Percentiles rank a stretch among this genome's conserved stretches.
phyloP scores from a whole-genome alignment of 148 eudicot species.

The Vaccinium myrtillus region DNA sequence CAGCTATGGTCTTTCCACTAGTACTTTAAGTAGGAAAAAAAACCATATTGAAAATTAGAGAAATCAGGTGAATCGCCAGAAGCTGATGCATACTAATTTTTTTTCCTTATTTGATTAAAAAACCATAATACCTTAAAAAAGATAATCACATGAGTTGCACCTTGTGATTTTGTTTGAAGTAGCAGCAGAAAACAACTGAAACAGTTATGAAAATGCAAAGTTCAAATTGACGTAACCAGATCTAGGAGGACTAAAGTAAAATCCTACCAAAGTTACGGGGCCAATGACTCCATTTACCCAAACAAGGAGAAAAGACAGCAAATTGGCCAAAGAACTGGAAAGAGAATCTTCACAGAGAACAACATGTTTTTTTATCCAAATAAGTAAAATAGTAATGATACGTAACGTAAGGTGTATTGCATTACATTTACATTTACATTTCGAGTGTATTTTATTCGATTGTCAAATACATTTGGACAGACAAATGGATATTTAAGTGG shows the following conservation, averaged over 20 bases:
- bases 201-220: not conserved
- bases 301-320: not conserved
- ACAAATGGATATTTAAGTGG: not conserved
- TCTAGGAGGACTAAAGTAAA: not conserved
- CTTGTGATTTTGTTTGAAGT: not conserved
- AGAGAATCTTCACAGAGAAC: constrained; percentile 17
- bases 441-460: not conserved
- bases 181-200: not conserved
- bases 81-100: not conserved
- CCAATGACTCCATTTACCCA: not conserved
- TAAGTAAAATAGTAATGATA: not conserved
- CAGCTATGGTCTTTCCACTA: not conserved
- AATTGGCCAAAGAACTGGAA: not conserved
- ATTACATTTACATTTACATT: not conserved
- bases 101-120: not conserved
- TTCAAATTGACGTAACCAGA: not conserved
- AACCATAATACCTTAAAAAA: not conserved
- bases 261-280: not conserved
- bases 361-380: not conserved
- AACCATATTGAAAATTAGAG: not conserved
- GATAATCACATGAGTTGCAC: not conserved
- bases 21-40: not conserved
- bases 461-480: not conserved
- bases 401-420: not conserved
- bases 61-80: not conserved